Evolutionary conservation across 1,284 basidiomycete genomes (phyloP).

Genomic region (Marasmius fiardii): DNA sequence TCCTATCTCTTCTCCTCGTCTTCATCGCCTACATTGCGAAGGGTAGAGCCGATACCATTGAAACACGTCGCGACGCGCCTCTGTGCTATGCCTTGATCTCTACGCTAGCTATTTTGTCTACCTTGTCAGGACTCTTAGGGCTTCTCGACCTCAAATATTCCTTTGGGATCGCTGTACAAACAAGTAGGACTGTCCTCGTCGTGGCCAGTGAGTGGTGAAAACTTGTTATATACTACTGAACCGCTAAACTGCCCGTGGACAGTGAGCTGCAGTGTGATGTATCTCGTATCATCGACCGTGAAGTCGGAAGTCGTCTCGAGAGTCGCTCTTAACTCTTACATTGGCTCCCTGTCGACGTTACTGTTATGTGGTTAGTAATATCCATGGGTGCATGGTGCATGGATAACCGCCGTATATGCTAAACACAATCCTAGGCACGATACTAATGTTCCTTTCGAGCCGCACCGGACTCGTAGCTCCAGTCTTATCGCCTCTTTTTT

Average conservation of each 20-base stretch:
- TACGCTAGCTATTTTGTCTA: neutral
- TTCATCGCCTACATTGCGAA: neutral
- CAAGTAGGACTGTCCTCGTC: neutral
- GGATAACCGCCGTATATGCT: neutral
- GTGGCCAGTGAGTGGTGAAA: neutral
- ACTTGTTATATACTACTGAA: neutral
- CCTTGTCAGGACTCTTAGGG: neutral
- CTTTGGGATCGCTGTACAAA: neutral
- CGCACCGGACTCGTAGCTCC: neutral
- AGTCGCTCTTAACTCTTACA: neutral
- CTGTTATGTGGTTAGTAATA: neutral
- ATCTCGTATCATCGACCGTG: neutral
- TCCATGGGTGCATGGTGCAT: too few species aligned
- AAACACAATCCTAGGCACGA: neutral
- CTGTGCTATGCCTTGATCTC: neutral
- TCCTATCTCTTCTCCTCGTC: neutral
- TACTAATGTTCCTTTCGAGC: neutral
- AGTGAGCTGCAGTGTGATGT: neutral
- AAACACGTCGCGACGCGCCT: neutral
- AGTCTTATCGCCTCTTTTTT: neutral
- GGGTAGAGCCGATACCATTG: neutral
- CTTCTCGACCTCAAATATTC: neutral
- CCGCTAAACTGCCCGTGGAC: neutral
- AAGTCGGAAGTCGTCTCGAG: neutral
- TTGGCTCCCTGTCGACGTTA: neutral